Conservation (phyloP, 306 rosid species). For the Boehmeria nivea region DNA sequence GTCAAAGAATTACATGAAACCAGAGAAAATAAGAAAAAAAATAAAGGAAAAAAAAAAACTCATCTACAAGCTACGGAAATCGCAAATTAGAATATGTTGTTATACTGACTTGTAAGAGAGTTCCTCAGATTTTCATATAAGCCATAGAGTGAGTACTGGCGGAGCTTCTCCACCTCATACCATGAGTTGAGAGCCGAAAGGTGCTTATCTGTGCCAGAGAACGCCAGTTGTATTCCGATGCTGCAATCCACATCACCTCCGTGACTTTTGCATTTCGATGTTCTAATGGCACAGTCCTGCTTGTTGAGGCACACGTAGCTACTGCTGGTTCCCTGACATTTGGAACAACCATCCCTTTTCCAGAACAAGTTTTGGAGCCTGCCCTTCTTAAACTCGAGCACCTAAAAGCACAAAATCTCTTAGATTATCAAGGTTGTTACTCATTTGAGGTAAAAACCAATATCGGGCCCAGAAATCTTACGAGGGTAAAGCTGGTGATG, state of each 20-base stretch:
- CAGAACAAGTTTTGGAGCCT: conserved; percentile 80
- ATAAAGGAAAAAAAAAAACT: neutral
- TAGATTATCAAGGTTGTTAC: conserved; percentile 3
- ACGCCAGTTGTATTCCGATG: conserved; percentile 78
- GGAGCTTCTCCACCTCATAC: conserved; percentile 87
- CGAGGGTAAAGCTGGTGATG: conserved; percentile 91
- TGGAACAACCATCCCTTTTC: conserved; percentile 80
- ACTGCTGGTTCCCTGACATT: conserved; percentile 48
- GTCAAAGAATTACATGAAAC: neutral
- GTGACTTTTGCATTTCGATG: conserved; percentile 53
- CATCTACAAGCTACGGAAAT: conserved; percentile 23
- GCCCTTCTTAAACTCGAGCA: conserved; percentile 79
- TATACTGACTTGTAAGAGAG: conserved; percentile 74
- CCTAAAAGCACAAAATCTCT: conserved; percentile 31
- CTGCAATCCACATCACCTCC: conserved; percentile 83
- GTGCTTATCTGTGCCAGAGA: conserved; percentile 91
- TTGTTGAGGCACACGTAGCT: conserved; percentile 71
- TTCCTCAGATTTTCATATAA: conserved; percentile 77
- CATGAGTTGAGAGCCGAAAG: conserved; percentile 85
- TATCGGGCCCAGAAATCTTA: conserved; percentile 24
- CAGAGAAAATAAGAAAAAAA: conserved; percentile 1
- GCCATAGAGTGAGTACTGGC: conserved; percentile 75
- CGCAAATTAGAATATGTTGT: conserved; percentile 48
- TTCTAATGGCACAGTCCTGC: conserved; percentile 73
- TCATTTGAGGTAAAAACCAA: conserved; percentile 4